Base-by-base conservation (phyloP, 768 basidiomycete genomes). In the Psilocybe cubensis region DNA sequence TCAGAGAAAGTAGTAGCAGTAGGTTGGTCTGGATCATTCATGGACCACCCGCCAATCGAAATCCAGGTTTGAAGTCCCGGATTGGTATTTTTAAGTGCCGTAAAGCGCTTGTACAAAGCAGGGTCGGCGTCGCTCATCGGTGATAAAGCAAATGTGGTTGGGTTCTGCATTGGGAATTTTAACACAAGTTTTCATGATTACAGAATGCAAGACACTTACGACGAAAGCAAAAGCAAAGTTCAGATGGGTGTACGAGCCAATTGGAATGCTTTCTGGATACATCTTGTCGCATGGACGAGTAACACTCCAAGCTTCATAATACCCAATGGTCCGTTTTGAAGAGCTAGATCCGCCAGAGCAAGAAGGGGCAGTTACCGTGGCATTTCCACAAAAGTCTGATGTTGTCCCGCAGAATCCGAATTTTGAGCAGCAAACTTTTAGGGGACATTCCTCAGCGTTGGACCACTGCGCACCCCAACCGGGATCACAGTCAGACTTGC, bases 41-140 rank as follows among this genome's bases (percentile, higher is more conserved):
- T 65, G 6, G 57, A 60, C 69, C 69, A 68, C 3, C 69, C 69
- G 17, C 69, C 69, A 23, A 41, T 20, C 6, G 40, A 41, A 20
- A 41, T 41, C 12, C 20, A 41, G 20, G 40, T 41, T 41, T 41
- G 12, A 4, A 41, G 40, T 17, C 20, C 20, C 6, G 40, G 40
- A n/a, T 41, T 41, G 12, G 40, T 20, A 6, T 41, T 14, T 20
- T 41, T 41, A 17, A 41, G 40, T 5, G 17, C 40, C 8, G 40
- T 41, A 17, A 41, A 41, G 6, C 17, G 17, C 12, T 14, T 41
- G 69, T 66, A 7, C 63, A 66, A 10, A 68, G 49, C 29, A 61
- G 66, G 14, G 63, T 63, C 40, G 63, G 65, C n/a, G 68, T 54
- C 2, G 59, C 56, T 14, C 60, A 60, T 24, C 64, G 63, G 1